phyloP scores from a whole-genome alignment of 305 asterid genomes.

The Fraxinus angustifolia region DNA sequence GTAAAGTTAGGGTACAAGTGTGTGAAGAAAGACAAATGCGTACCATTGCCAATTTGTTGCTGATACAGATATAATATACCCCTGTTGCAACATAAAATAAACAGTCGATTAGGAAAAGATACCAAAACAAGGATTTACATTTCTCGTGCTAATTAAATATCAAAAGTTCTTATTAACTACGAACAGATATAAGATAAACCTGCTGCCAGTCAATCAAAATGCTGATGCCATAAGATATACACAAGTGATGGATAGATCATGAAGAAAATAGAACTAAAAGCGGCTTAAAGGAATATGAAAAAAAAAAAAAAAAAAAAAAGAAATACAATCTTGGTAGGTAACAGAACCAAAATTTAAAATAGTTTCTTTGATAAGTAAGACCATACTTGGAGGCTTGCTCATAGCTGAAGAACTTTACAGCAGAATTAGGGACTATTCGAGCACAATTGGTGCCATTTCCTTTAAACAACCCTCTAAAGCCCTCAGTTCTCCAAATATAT shows the following conservation, averaged over 20 bases:
- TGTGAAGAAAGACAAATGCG: constrained; percentile 23
- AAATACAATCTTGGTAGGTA: background rate
- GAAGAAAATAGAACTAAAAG: background rate
- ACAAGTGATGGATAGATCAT: background rate
- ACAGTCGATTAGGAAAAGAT: constrained; percentile 10
- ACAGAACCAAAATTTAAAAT: background rate
- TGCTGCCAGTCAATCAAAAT: background rate
- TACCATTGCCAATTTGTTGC: constrained; percentile 87
- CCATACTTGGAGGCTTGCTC: constrained; percentile 92
- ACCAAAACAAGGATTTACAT: background rate
- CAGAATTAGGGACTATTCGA: constrained; percentile 87
- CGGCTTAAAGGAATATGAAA: background rate
- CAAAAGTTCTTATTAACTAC: background rate
- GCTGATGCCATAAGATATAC: background rate
- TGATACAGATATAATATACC: constrained; percentile 72
- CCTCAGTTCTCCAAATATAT: constrained; percentile 89
- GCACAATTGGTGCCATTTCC: constrained; percentile 95
- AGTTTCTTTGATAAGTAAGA: constrained; percentile 9
- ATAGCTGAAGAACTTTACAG: constrained; percentile 91
- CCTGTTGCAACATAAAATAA: constrained; percentile 48
- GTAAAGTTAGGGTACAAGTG: background rate
- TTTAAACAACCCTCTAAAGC: constrained; percentile 77
- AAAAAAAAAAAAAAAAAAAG: background rate
- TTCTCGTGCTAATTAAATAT: background rate
- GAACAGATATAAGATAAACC: background rate